A percentile compares a stretch with the other conserved stretches of the same genome.
phyloP scores from a whole-genome alignment of 1,284 basidiomycete species.

The Tylopilus sp. region DNA sequence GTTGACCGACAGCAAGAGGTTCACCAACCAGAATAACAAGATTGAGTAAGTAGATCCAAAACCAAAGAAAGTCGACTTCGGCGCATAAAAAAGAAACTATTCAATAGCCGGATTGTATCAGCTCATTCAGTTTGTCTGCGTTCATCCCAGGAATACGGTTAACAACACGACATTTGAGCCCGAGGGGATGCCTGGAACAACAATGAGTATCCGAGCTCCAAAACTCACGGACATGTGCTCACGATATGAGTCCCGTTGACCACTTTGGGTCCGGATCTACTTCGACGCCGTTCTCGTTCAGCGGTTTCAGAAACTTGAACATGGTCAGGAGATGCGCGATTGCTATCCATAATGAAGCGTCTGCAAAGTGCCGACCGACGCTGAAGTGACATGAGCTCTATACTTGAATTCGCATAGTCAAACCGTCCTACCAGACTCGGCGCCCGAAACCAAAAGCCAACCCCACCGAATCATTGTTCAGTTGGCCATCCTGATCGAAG shows the following conservation, averaged over 20 bases:
- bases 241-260: constrained; percentile 32
- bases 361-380: constrained; percentile 30
- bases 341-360: constrained; percentile 34
- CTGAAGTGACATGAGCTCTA: constrained; percentile 13
- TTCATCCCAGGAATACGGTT: constrained; percentile 19
- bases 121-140: constrained; percentile 13
- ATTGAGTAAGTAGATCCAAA: neutral
- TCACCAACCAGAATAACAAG: neutral
- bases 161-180: constrained; percentile 29
- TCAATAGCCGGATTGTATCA: constrained; percentile 12
- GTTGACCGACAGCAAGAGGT: too few species aligned
- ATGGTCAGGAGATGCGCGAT: constrained; percentile 30
- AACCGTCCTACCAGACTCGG: constrained; percentile 24
- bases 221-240: constrained; percentile 7
- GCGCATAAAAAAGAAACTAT: neutral
- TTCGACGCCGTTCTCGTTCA: constrained; percentile 28
- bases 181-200: constrained; percentile 26
- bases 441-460: constrained; percentile 33
- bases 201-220: constrained; percentile 1
- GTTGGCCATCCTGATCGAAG: constrained; percentile 21
- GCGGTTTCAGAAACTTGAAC: constrained; percentile 32
- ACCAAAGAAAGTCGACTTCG: too few species aligned
- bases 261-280: constrained; percentile 27
- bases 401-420: neutral
- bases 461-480: constrained; percentile 27